Base-by-base conservation (phyloP, 441 rosid genomes). In the Erodium moschatum region DNA sequence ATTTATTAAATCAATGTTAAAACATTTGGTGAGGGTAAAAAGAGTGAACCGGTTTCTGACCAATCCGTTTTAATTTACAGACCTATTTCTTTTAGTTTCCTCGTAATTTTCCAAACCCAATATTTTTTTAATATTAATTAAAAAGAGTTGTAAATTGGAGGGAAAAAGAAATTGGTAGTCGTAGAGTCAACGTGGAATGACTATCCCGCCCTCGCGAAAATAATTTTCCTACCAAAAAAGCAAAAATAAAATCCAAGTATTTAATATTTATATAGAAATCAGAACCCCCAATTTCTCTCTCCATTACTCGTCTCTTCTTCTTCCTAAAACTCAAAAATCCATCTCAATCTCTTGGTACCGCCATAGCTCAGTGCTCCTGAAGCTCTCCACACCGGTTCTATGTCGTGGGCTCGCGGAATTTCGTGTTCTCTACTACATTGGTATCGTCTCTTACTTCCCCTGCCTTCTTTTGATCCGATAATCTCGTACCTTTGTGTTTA, bases 161-260 rank as follows among this genome's bases (percentile, higher is more conserved):
- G 86, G 87, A 83, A 85, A 79, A 9, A 66, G 75, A 64, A 52
- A 52, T 48, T 16, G 19, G 62, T 56, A 56, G 3, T 56, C 62
- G 16, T 16, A 18, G 60, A 52, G 46, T 19, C 33, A 56, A 64
- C 13, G 6, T 10, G 54, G 65, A 82, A 78, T 73, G 83, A 82
- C 86, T 20, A 75, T 10, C 50, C 71, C 69, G 75, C 83, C 82
- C 87, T 18, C 8, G 10, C 62, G 1, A 5, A 52, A 16, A 52
- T 6, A n/a, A 2, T 40, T 40, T 40, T 7, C 8, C 12, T 9
- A 7, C 15, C n/a, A 52, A 48, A 48, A 0, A 48, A 48, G 12
- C 2, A 48, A 48, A 4, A 11, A 48, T 35, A 35, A 35, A 35
- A 35, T 6, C 40, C 6, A 35, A 35, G 8, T 35, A 35, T 35